Conservation (phyloP, 805 yeast genomes). For the Yarrowia sp. region DNA sequence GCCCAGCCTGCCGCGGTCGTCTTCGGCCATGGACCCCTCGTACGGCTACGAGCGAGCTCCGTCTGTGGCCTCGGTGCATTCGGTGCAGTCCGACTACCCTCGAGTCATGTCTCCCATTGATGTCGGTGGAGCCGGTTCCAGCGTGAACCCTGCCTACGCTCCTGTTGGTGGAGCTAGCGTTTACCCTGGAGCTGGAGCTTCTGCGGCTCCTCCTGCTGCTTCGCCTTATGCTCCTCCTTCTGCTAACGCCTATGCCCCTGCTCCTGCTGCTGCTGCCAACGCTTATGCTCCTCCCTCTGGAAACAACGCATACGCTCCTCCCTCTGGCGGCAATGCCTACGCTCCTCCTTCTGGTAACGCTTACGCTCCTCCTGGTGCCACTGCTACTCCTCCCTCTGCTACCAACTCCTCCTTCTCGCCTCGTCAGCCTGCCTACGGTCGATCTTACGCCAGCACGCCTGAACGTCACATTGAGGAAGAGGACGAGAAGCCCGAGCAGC, state of each 20-base stretch:
- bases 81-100: constrained; percentile 16
- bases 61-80: constrained; percentile 8
- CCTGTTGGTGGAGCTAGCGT: neutral
- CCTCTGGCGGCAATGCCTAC: neutral
- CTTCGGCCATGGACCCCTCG: constrained; percentile 43
- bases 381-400: neutral
- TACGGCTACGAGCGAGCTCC: constrained; percentile 18
- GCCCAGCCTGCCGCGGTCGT: constrained; percentile 62
- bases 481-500: neutral
- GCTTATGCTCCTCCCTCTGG: neutral
- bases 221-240: neutral
- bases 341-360: constrained; percentile 10
- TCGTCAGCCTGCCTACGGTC: constrained; percentile 13
- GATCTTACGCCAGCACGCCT: constrained; percentile 17
- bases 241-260: neutral
- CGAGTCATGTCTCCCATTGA: constrained; percentile 28
- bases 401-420: constrained; percentile 4
- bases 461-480: constrained; percentile 18
- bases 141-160: neutral
- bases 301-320: neutral
- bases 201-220: constrained; percentile 26
- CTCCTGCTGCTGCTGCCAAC: neutral
- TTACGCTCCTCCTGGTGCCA: neutral
- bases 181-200: constrained; percentile 30
- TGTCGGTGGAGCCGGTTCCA: constrained; percentile 28